Evolutionary conservation across 371 early-diverging fungal genomes (phyloP).

Genomic region (Rhizopus sp.): DNA sequence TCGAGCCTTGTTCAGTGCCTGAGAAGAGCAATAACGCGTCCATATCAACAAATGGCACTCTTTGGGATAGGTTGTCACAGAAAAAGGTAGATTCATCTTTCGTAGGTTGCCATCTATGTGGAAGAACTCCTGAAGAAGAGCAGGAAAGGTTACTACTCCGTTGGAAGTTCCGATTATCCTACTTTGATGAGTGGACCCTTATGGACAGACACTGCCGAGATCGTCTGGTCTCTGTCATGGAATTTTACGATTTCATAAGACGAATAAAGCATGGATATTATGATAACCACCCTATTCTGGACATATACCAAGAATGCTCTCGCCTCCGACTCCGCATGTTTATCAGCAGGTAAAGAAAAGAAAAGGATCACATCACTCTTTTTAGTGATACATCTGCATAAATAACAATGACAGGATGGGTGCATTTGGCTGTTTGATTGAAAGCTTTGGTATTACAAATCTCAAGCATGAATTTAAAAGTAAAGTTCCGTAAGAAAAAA

Average conservation of each 20-base stretch:
- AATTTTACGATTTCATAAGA: constrained; percentile 86
- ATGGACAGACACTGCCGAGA: constrained; percentile 83
- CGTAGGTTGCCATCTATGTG: constrained; percentile 51
- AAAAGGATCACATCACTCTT: not conserved
- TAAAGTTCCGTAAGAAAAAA: no score
- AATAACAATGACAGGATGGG: no score
- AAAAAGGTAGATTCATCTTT: not conserved
- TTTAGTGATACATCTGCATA: no score
- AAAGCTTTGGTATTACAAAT: no score
- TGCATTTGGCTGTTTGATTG: no score
- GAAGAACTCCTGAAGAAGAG: constrained; percentile 9
- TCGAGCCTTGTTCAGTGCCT: constrained; percentile 35
- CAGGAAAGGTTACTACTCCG: not conserved
- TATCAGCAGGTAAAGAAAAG: constrained; percentile 25
- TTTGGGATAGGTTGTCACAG: not conserved
- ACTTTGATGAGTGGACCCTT: constrained; percentile 72
- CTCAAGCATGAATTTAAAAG: no score
- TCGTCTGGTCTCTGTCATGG: constrained; percentile 78
- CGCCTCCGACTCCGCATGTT: constrained; percentile 82
- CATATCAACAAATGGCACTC: not conserved
- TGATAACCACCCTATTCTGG: constrained; percentile 60
- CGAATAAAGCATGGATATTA: constrained; percentile 77
- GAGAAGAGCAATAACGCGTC: constrained; percentile 1
- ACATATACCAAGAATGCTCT: constrained; percentile 72
- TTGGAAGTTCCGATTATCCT: constrained; percentile 74